phyloP scores from a whole-genome alignment of 192 early-diverging fungal species.

The Fimicolochytrium jonesii region DNA sequence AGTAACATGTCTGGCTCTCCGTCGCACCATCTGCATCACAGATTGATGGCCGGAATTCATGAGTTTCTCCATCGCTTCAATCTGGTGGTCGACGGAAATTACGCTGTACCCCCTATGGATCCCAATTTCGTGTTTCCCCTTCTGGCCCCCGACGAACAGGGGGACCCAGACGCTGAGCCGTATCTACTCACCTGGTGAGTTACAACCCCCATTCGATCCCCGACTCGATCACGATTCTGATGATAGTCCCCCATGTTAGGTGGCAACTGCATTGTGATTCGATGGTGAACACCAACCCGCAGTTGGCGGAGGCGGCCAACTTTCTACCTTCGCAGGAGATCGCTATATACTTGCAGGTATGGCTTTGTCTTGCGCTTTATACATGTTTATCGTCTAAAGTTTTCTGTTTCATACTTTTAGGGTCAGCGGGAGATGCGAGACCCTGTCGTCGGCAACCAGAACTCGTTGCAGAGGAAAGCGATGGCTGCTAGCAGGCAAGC shows the following conservation, averaged over 20 bases:
- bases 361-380: not conserved
- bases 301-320: not conserved
- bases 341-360: not conserved
- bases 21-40: too few relatives aligned
- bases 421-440: not conserved
- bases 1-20: too few relatives aligned
- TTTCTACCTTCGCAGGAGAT: not conserved
- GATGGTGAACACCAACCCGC: not conserved
- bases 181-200: not conserved
- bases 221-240: too few relatives aligned
- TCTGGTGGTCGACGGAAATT: conserved; percentile 13
- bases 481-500: too few relatives aligned
- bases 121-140: too few relatives aligned
- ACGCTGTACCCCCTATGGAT: not conserved
- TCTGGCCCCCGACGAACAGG: not conserved
- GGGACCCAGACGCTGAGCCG: not conserved
- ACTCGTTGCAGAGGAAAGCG: too few relatives aligned
- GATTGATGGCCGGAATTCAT: conserved; percentile 3
- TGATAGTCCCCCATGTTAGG: too few relatives aligned
- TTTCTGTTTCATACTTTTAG: not conserved
- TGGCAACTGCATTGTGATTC: conserved; percentile 5
- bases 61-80: conserved; percentile 9
- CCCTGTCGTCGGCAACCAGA: too few relatives aligned
- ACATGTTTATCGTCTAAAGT: not conserved
- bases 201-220: too few relatives aligned